These are phyloP conservation scores for Yamadazyma epiphylla DNA, from an alignment of 1,139 yeast species.

Conservation along the genomic window DNA sequence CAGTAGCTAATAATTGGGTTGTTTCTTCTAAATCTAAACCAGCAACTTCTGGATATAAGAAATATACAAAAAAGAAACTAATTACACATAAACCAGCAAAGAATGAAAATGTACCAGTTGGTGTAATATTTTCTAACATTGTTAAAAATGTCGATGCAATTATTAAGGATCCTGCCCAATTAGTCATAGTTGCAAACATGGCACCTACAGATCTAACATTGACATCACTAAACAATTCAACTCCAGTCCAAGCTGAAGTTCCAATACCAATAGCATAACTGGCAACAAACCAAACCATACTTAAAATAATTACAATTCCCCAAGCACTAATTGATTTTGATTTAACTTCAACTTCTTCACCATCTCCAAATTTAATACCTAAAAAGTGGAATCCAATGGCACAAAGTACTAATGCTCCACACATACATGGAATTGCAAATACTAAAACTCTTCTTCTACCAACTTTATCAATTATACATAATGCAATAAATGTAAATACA, in stretches of 20 bases:
- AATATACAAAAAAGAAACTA: conserved; percentile 68
- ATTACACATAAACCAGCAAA: conserved; percentile 78
- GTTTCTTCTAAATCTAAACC: conserved; percentile 91
- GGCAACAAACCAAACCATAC: conserved; percentile 85
- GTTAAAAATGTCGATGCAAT: conserved; percentile 90
- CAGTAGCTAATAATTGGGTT: conserved; percentile 70
- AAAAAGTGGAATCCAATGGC: conserved; percentile 88
- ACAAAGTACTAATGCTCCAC: conserved; percentile 67
- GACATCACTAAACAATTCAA: conserved; percentile 85
- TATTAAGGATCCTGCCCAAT: conserved; percentile 93
- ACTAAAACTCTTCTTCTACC: conserved; percentile 82
- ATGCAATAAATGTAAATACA: conserved; percentile 77
- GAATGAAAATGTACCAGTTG: conserved; percentile 89
- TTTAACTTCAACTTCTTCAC: conserved; percentile 38
- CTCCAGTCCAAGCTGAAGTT: conserved; percentile 97
- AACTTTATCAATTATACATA: conserved; percentile 74
- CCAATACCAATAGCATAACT: conserved; percentile 93
- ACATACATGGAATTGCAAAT: conserved; percentile 77
- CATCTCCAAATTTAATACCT: conserved; percentile 52
- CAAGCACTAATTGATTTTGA: conserved; percentile 62
- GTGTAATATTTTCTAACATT: conserved; percentile 89
- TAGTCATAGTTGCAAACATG: conserved; percentile 87
- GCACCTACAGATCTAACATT: conserved; percentile 90
- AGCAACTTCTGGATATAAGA: conserved; percentile 89
- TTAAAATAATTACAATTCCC: conserved; percentile 82